Evolutionary conservation across 768 basidiomycete species (phyloP).

Genomic region (Trametes cingulata): DNA sequence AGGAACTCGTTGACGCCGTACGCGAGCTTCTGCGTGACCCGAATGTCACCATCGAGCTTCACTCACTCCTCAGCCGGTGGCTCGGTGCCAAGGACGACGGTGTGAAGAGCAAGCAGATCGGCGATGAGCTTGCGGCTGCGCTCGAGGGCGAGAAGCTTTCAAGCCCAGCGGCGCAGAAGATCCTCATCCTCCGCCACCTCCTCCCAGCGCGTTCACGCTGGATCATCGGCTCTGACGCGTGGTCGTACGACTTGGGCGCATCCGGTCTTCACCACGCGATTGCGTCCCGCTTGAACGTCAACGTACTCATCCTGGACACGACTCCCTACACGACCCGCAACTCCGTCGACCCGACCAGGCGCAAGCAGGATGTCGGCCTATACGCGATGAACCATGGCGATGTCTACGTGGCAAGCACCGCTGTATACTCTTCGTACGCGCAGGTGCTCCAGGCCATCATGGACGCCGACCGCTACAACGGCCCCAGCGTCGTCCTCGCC

Average conservation of each 20-base stretch:
- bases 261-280: slow-evolving; percentile 95
- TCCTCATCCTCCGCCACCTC: slow-evolving; percentile 60
- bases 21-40: slow-evolving; percentile 62
- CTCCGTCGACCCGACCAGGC: slow-evolving; percentile 63
- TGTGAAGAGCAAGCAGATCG: slow-evolving; percentile 57
- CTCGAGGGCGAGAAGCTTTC: slow-evolving; percentile 42
- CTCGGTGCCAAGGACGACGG: slow-evolving; percentile 66
- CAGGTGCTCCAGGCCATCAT: slow-evolving; percentile 90
- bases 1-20: slow-evolving; percentile 62
- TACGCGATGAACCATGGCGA: slow-evolving; percentile 99
- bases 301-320: slow-evolving; percentile 94
- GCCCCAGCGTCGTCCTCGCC: slow-evolving; percentile 90
- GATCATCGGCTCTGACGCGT: slow-evolving; percentile 98
- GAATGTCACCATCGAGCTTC: slow-evolving; percentile 53
- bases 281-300: slow-evolving; percentile 87
- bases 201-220: slow-evolving; percentile 78
- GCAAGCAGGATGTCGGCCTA: slow-evolving; percentile 95
- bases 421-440: slow-evolving; percentile 93
- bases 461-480: slow-evolving; percentile 88
- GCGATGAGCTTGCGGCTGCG: slow-evolving; percentile 53
- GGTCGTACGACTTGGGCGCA: slow-evolving; percentile 96
- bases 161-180: slow-evolving; percentile 50
- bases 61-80: slow-evolving; percentile 80
- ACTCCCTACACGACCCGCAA: slow-evolving; percentile 83
- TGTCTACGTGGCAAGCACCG: slow-evolving; percentile 93